Base-by-base conservation (phyloP, 139 green algal genomes). In the Pedinophyceae sp. region DNA sequence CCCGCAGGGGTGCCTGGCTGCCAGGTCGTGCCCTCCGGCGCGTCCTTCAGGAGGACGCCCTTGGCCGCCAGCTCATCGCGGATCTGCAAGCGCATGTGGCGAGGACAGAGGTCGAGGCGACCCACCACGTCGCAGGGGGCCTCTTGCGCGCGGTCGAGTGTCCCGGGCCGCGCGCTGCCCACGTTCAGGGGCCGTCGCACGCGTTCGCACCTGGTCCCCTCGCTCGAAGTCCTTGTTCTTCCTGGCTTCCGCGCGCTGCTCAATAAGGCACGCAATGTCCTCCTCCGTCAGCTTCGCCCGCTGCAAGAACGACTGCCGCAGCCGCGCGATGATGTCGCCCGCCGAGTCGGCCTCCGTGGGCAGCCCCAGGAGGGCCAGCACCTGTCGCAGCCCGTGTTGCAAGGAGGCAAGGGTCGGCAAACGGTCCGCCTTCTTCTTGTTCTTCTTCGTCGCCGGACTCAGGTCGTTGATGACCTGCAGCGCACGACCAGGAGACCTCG, bases 391-490 rank as follows among this genome's bases (percentile, higher is more conserved):
- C 10, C 34, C 34, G 10, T 43, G 10, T 7, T 43, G 34, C 10
- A 43, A 13, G 34, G 64, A 71, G 66, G 39, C 41, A 10, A 6
- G 23, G n/a, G 40, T 41, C 50, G 66, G 45, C 15, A 75, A 10
- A 27, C 71, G 45, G 13, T 54, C 64, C 20, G 48, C 45, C 27
- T 58, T 46, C 55, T 82, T 82, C 52, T 69, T 71, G 29, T 67
- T 71, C 65, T 75, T 52, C 23, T 41, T 59, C 17, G 34, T 57
- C 17, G 24, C 27, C 2, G 4, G 50, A 51, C 48, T 24, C 22
- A 93, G 60, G 45, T 94, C 84, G 46, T 92, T 93, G 30, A 89
- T 67, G 2, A 61, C 39, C 54, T 88, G 90, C 10, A 98, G 69
- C 1, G 82, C 78, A 22, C 62, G 69, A 7, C 78, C 88, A 28